Evolutionary conservation across 495 filamentous ascomycete genomes (phyloP), one percentile per base, ranked within the genome.

Genomic region (Neurospora sp.): DNA sequence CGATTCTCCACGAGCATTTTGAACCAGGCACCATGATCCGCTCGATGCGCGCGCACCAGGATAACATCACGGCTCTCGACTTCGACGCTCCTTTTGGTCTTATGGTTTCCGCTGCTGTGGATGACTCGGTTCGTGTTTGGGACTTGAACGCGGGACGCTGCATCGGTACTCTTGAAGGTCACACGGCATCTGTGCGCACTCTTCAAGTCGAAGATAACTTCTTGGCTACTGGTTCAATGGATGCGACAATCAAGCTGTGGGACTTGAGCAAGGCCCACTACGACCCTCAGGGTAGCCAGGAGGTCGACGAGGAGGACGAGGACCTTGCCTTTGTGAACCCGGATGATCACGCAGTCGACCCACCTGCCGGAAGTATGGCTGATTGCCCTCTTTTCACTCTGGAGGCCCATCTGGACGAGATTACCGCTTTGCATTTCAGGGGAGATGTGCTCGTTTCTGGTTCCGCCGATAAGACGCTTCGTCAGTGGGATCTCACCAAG

Each of bases 91-190:
- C 96, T 0, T 98, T 98, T 77, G 96, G 96, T 10, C 95, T 94
- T 10, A 89, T 98, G 90, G 91, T 98, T 18, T 94, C 93, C n/a
- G 91, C 96, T 3, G 94, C 96, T 3, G 83, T 98, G 78, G 96
- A 99, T 78, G 96, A 99, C 82, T 94, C 93, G 3, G 93, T 99
- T n/a, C 88, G 93, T 70, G 96, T 98, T 40, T 99, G 95, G 95
- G 96, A 99, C 81, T 85, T 99, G 73, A 97, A 93, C 78, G 90
- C 91, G 9, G 96, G 96, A 38, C 89, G 94, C 22, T 98, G 96
- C 82, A 91, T 94, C 40, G 96, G 96, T 16, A 78, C 93, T 59
- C 85, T 99, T 38, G 96, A 98, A 79, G 96, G 96, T 18, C 96
- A 99, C 77, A 92, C 96, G 42, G 94, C 94, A 20, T 97, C 96